Evolutionary conservation across 805 yeast genomes (phyloP), one percentile per base, ranked within the genome.

Genomic region (Candida railenensis): DNA sequence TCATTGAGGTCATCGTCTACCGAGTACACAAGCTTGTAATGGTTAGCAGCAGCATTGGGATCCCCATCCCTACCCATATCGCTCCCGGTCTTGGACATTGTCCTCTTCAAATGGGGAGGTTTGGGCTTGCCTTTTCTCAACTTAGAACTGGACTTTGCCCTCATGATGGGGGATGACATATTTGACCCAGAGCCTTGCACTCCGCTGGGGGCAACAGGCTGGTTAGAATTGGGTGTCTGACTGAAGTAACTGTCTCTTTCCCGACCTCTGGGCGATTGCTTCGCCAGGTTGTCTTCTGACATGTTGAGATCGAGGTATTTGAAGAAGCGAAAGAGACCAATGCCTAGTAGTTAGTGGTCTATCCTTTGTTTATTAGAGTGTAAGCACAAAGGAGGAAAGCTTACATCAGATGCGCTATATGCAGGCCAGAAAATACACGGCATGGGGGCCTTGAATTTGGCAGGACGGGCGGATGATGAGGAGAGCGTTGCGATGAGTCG

Each of bases 1-100:
- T 88, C 96, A 51, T 80, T 79, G 37, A 86, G 80, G 55, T 85
- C 89, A 62, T 89, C 96, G 59, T 89, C 96, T 0, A 88, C 95
- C 32, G 90, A 82, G 60, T 83, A 89, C 0, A 86, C 70, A 40
- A 68, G 56, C 50, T 72, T 72, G 48, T 48, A 48, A 22, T 50
- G 49, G 21, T 44, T 21, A n/a, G 38, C 51, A 44, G 34, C 22
- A 25, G 30, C 30, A 25, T 25, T 25, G 30, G 30, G 9, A 11
- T 25, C 30, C 30, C 30, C 30, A 5, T 25, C 30, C 30, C 11
- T 25, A 11, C 11, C 11, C 9, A 25, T 5, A 25, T 25, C 30
- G 22, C 12, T 18, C 7, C 39, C 39, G 20, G 22, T 41, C 16
- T 16, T 38, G 22, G 65, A 53, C 12, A 54, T 43, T 34, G 55